phyloP scores from a whole-genome alignment of 2,329 filamentous ascomycete genomes.

The Myriosclerotinia curreyana region DNA sequence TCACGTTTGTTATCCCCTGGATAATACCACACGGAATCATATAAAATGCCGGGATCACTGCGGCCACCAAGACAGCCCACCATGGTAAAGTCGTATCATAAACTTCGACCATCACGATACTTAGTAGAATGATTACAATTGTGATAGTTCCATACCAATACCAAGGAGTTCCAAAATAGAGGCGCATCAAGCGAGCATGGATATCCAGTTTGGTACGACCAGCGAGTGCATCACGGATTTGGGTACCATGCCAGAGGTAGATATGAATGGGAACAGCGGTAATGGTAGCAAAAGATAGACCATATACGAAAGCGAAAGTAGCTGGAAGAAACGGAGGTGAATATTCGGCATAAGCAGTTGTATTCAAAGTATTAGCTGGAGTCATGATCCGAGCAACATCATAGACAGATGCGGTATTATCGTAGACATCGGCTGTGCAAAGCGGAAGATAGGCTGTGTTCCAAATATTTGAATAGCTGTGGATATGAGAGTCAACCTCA shows the following conservation, averaged over 20 bases:
- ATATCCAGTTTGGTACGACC: constrained; percentile 47
- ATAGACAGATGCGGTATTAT: constrained; percentile 47
- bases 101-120: constrained; percentile 27
- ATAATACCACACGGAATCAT: constrained; percentile 43
- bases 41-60: constrained; percentile 38
- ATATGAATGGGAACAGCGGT: constrained; percentile 67
- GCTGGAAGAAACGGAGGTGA: constrained; percentile 48
- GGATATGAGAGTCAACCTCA: not conserved
- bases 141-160: constrained; percentile 44
- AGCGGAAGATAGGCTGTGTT: constrained; percentile 55
- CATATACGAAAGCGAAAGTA: constrained; percentile 55
- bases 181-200: constrained; percentile 53
- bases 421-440: constrained; percentile 53
- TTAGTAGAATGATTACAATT: constrained; percentile 48
- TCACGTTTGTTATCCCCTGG: constrained; percentile 49
- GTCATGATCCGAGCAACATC: constrained; percentile 60
- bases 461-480: constrained; percentile 59
- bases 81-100: constrained; percentile 37
- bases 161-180: constrained; percentile 52
- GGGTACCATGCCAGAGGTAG: constrained; percentile 62
- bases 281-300: constrained; percentile 69
- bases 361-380: constrained; percentile 55
- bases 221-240: constrained; percentile 51
- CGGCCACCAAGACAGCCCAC: constrained; percentile 39
- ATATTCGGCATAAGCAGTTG: constrained; percentile 53